phyloP scores from a whole-genome alignment of 192 early-diverging fungal species.

The Glomus cerebriforme region DNA sequence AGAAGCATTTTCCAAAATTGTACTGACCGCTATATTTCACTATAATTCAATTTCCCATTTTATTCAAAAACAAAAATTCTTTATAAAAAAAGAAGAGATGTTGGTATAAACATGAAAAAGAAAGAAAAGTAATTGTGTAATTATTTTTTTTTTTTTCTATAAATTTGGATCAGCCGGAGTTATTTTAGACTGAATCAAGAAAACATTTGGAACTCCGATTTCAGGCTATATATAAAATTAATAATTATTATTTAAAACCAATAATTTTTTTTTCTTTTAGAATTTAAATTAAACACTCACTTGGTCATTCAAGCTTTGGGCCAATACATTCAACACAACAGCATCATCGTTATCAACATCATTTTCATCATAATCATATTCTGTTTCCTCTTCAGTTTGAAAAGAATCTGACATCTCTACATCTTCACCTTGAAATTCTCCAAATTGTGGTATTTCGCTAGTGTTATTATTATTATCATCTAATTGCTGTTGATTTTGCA shows the following conservation, averaged over 20 bases:
- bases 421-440: slow-evolving; percentile 9
- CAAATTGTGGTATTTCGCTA: not conserved
- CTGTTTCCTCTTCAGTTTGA: slow-evolving; percentile 13
- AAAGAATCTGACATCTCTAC: slow-evolving; percentile 12
- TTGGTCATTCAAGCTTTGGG: slow-evolving; percentile 18
- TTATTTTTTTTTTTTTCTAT: not conserved
- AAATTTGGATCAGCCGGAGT: not conserved
- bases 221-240: slow-evolving; percentile 49
- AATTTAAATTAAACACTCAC: not conserved
- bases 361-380: not conserved
- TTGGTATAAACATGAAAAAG: too few relatives aligned
- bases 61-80: too few relatives aligned
- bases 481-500: not conserved
- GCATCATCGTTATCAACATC: not conserved
- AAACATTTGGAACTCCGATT: slow-evolving; percentile 63
- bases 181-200: slow-evolving; percentile 51
- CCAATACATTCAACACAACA: not conserved
- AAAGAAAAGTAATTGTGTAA: not conserved
- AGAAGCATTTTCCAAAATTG: too few relatives aligned
- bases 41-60: too few relatives aligned
- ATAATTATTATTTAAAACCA: not conserved
- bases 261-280: too few relatives aligned
- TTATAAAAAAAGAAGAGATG: not conserved
- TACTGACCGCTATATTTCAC: too few relatives aligned
- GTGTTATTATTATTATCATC: not conserved